A percentile compares a stretch with the other conserved stretches of the same genome.
phyloP scores from a whole-genome alignment of 352 stramenopile species.

The Pythium dissimile region DNA sequence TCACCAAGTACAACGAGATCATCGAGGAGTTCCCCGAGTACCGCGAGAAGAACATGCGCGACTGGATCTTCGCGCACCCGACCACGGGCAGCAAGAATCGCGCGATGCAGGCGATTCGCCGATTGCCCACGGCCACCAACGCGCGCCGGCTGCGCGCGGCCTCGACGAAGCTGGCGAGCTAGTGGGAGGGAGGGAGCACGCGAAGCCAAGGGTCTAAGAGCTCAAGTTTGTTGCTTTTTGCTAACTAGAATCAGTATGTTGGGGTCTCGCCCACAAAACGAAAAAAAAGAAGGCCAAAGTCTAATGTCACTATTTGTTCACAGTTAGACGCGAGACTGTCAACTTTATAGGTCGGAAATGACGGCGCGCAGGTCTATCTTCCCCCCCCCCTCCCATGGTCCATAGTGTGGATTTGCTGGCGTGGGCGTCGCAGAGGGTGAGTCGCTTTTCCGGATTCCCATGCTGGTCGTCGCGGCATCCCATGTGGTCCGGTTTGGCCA shows the following conservation, averaged over 20 bases:
- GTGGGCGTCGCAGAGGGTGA: not conserved
- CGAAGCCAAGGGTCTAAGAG: too few relatives aligned
- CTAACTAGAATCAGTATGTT: not conserved
- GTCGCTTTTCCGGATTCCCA: constrained; percentile 1
- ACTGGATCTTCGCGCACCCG: constrained; percentile 33
- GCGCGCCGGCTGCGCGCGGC: not conserved
- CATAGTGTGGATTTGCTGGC: not conserved
- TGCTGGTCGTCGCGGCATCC: too few relatives aligned
- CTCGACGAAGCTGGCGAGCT: not conserved
- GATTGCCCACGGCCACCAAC: not conserved
- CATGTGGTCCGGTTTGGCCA: too few relatives aligned
- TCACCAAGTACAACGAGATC: constrained; percentile 47
- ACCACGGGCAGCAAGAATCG: not conserved
- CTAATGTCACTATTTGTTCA: not conserved
- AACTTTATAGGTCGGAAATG: too few relatives aligned
- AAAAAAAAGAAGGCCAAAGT: too few relatives aligned
- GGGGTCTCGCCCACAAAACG: not conserved
- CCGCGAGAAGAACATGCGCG: constrained; percentile 39
- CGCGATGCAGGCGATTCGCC: constrained; percentile 6
- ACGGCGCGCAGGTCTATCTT: not conserved
- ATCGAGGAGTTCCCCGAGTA: constrained; percentile 48
- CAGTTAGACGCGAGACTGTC: not conserved
- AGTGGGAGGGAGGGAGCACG: too few relatives aligned
- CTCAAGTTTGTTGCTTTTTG: not conserved
- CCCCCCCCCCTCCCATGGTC: not conserved